These are phyloP conservation scores for Starmerella kuoi DNA, from an alignment of 805 yeast species.

Conservation along the genomic window DNA sequence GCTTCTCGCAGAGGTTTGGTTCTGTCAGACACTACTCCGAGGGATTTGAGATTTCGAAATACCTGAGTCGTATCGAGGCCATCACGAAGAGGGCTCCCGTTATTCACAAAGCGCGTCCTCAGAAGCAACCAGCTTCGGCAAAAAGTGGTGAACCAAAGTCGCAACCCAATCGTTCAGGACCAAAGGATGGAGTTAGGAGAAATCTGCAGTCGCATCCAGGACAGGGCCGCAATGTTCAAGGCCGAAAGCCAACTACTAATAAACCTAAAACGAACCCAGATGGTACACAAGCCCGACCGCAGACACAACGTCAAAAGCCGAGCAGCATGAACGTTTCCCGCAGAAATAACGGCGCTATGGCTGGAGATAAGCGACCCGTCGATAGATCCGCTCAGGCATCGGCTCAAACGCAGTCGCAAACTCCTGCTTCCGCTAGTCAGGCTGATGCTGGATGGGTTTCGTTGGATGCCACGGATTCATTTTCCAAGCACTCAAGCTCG, in stretches of 20 bases:
- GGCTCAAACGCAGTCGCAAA: background rate
- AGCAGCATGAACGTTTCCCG: background rate
- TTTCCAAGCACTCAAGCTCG: background rate
- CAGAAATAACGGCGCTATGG: background rate
- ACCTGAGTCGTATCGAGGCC: constrained; percentile 21
- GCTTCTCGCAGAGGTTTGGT: too few relatives aligned
- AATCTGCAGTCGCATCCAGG: too few relatives aligned
- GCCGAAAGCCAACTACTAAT: background rate
- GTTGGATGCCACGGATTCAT: background rate
- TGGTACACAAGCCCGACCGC: background rate
- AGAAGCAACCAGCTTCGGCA: background rate
- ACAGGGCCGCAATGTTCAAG: background rate
- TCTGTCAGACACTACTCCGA: constrained; percentile 15
- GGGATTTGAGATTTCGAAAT: constrained; percentile 18
- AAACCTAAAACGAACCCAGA: background rate
- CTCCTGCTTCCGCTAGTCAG: background rate
- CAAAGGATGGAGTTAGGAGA: too few relatives aligned
- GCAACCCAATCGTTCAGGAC: background rate
- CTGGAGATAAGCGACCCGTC: background rate
- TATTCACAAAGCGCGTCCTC: background rate
- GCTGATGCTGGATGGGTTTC: background rate
- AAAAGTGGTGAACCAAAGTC: background rate
- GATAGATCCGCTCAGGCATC: background rate
- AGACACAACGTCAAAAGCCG: background rate
- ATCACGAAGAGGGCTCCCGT: constrained; percentile 12